A percentile compares a stretch with the other conserved stretches of the same genome.
phyloP scores from a whole-genome alignment of 306 rosid species.

The Trifolium repens region DNA sequence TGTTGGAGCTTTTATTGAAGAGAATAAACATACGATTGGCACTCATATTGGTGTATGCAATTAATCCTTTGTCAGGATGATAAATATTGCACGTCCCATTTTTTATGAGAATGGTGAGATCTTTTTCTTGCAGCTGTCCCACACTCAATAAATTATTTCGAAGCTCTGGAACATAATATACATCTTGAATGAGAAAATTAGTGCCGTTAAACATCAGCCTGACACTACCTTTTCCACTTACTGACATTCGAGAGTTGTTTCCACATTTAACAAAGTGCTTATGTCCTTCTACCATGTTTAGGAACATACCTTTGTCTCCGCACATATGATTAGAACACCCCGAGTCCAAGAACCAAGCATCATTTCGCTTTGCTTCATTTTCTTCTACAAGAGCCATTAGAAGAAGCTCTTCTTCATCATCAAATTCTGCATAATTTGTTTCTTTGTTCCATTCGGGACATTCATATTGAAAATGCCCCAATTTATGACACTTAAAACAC shows the following conservation, averaged over 20 bases:
- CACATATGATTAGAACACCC: slow-evolving; percentile 8
- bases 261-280: neutral
- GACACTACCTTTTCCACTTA: neutral
- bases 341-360: slow-evolving; percentile 12
- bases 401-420: neutral
- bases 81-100: neutral
- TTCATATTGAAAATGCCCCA: slow-evolving; percentile 17
- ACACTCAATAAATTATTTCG: neutral
- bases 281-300: neutral
- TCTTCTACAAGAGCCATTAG: neutral
- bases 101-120: neutral
- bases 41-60: neutral
- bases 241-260: neutral
- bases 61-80: neutral
- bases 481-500: slow-evolving; percentile 13
- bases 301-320: neutral
- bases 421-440: neutral
- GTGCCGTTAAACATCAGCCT: neutral
- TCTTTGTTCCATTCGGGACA: neutral
- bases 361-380: neutral
- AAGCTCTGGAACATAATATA: neutral
- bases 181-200: neutral
- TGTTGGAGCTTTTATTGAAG: neutral
- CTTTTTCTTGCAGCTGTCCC: neutral
- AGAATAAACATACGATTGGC: neutral